phyloP scores from a whole-genome alignment of 108 stramenopile genomes.

The Skeletonema menzelii region DNA sequence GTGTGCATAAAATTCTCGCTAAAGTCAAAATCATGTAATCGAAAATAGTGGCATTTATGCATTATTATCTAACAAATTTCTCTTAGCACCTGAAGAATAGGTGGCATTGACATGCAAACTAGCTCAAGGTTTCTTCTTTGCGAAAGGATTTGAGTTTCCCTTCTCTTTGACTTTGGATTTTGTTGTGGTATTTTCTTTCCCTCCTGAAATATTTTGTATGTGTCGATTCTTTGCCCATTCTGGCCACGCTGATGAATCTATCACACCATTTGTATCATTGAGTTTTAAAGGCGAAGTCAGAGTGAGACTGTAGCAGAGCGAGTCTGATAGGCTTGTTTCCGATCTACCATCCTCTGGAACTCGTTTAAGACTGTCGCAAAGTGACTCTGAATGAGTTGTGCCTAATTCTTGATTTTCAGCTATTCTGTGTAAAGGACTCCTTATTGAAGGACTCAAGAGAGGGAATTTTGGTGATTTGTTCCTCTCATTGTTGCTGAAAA shows the following conservation, averaged over 20 bases:
- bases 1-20: conserved; percentile 76
- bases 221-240: conserved; percentile 30
- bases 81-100: not conserved
- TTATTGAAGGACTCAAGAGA: not conserved
- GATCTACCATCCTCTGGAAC: conserved; percentile 7
- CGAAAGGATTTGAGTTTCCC: not conserved
- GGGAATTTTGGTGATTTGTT: conserved; percentile 6
- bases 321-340: conserved; percentile 22
- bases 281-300: conserved; percentile 13
- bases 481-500: conserved; percentile 5
- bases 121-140: conserved; percentile 6
- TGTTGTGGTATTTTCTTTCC: not conserved
- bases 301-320: conserved; percentile 41
- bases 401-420: not conserved
- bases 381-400: not conserved
- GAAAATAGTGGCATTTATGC: not conserved
- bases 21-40: not conserved
- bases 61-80: not conserved
- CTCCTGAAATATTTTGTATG: not conserved
- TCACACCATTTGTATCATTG: not conserved
- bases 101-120: not conserved
- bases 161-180: not conserved
- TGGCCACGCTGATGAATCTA: conserved; percentile 35
- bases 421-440: not conserved
- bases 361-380: not conserved